phyloP scores from a whole-genome alignment of 495 filamentous ascomycete species.

The Eremomyces bilateralis region DNA sequence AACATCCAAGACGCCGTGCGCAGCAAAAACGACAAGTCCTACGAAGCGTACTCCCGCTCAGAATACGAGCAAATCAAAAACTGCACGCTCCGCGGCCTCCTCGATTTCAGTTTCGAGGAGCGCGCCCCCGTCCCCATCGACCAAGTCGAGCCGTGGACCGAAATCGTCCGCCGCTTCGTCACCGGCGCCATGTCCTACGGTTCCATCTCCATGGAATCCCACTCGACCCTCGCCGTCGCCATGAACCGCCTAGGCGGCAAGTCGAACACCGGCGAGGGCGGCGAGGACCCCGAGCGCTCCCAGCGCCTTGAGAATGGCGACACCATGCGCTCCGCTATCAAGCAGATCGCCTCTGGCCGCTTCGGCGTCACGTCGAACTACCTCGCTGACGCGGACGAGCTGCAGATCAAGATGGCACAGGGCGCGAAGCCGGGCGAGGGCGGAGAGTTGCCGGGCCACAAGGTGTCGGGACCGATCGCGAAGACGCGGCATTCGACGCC shows the following conservation, averaged over 20 bases:
- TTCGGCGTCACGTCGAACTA: constrained; percentile 98
- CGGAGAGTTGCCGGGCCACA: constrained; percentile 94
- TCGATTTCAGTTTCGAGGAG: constrained; percentile 95
- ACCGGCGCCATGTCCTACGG: constrained; percentile 99
- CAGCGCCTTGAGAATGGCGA: constrained; percentile 76
- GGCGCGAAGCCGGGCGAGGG: constrained; percentile 97
- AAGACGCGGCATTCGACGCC: constrained; percentile 96
- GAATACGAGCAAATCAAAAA: constrained; percentile 97
- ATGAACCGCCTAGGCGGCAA: constrained; percentile 98
- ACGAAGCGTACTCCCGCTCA: constrained; percentile 86
- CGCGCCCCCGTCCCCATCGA: constrained; percentile 76
- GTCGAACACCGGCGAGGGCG: constrained; percentile 97
- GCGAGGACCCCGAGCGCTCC: constrained; percentile 88
- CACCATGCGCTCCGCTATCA: constrained; percentile 97
- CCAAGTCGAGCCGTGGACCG: constrained; percentile 97
- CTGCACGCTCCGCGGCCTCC: constrained; percentile 87
- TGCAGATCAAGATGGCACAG: constrained; percentile 99
- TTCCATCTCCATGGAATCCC: constrained; percentile 98
- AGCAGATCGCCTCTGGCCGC: constrained; percentile 92
- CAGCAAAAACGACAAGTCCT: constrained; percentile 98
- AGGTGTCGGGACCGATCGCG: constrained; percentile 91
- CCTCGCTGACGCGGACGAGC: constrained; percentile 91
- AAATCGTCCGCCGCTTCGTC: constrained; percentile 92
- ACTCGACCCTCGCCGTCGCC: constrained; percentile 89
- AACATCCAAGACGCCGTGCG: constrained; percentile 97